Base-by-base conservation (phyloP, 208 protist genomes). In the Porcisia deanei region DNA sequence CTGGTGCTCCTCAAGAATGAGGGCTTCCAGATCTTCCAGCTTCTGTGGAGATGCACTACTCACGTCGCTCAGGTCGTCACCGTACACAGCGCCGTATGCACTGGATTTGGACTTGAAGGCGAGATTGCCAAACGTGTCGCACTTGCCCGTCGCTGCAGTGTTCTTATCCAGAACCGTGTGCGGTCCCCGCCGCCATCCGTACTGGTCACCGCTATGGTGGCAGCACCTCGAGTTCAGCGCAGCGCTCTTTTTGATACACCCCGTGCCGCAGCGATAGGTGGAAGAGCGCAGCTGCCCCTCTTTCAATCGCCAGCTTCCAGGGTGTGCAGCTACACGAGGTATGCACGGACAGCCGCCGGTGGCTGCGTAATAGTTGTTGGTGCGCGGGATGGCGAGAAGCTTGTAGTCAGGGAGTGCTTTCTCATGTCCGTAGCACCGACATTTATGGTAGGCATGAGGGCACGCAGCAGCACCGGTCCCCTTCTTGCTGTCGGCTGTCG, bases 41-140 rank as follows among this genome's bases (percentile, higher is more conserved):
- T 94, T 91, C 67, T 89, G 80, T 41, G 73, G 63, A n/a, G 60
- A 82, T 8, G 89, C 90, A 71, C 87, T 91, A 77, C 90, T 94
- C 58, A 88, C 75, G 20, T 92, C 86, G 69, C 87, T 90, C 37
- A 85, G 43, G 58, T 83, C 75, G 34, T 85, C 73, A 1, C 49
- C 47, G 37, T 39, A 41, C 7, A 71, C 71, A 34, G 72, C 49
- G 58, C 73, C 61, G 70, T 80, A 80, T 39, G 59, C 73, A 37
- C 73, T 41, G 18, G 68, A 68, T 1, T 60, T 77, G 7, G 84
- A 91, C 74, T 91, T 91, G 72, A 94, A 94, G 39, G 82, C 88
- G 65, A 94, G 84, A 71, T 94, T 94, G 57, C 90, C 90, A 66
- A 89, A 94, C 12, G 90, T 94, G 73, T 94, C 90, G 69, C 90